phyloP scores from a whole-genome alignment of 148 eudicot species.

The Rhododendron simsii region DNA sequence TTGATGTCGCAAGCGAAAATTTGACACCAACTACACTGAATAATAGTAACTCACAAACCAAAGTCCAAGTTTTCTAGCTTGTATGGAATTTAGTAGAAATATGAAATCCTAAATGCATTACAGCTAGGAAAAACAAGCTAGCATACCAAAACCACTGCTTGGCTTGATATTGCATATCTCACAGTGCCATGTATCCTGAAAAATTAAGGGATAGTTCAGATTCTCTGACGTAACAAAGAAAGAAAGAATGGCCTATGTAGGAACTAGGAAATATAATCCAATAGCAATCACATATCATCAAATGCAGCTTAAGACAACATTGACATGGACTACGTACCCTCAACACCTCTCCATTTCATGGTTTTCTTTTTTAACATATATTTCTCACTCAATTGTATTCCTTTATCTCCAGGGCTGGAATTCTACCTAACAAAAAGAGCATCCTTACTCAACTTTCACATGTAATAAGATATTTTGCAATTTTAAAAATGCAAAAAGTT shows the following conservation, averaged over 20 bases:
- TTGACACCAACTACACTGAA: too few species aligned
- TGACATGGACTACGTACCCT: background rate
- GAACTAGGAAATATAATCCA: background rate
- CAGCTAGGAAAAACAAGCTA: conserved; percentile 32
- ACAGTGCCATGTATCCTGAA: conserved; percentile 69
- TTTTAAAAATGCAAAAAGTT: background rate
- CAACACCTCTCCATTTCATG: background rate
- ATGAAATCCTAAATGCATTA: conserved; percentile 29
- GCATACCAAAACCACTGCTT: conserved; percentile 73
- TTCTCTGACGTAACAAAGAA: background rate
- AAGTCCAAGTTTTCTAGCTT: too few species aligned
- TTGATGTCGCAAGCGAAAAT: too few species aligned
- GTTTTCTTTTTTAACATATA: too few species aligned
- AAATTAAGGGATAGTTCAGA: background rate
- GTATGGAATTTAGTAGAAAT: too few species aligned
- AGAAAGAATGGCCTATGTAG: background rate
- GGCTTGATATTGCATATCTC: conserved; percentile 72
- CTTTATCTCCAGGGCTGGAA: too few species aligned
- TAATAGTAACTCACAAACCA: too few species aligned
- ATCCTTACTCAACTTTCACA: background rate
- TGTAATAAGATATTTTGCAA: background rate
- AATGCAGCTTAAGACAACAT: background rate
- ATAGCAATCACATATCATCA: background rate
- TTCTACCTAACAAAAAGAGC: background rate
- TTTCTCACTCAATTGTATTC: too few species aligned